A percentile compares a stretch with the other conserved stretches of the same genome.
phyloP scores from a whole-genome alignment of 2,329 filamentous ascomycete genomes.

The Xylaria sp. region DNA sequence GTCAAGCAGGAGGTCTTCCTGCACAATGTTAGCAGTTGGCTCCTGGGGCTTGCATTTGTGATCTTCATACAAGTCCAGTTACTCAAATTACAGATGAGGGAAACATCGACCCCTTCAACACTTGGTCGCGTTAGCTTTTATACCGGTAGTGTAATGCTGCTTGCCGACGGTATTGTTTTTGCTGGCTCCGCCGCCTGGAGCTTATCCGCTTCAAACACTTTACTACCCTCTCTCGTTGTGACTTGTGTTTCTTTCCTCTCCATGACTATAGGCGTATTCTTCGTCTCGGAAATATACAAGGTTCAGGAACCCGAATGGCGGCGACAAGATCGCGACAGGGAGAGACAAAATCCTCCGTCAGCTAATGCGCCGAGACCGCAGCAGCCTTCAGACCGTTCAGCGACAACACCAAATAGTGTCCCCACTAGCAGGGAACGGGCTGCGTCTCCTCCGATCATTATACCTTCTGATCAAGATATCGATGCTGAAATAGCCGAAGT shows the following conservation, averaged over 20 bases:
- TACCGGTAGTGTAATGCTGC: constrained; percentile 69
- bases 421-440: constrained; percentile 39
- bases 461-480: constrained; percentile 72
- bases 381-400: constrained; percentile 35
- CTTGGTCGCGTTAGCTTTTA: constrained; percentile 73
- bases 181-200: constrained; percentile 66
- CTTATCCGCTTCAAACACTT: constrained; percentile 65
- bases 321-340: constrained; percentile 53
- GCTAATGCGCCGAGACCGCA: constrained; percentile 41
- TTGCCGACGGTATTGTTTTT: constrained; percentile 71
- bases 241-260: constrained; percentile 66
- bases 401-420: constrained; percentile 40
- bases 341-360: constrained; percentile 45
- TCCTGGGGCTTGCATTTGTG: constrained; percentile 66
- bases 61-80: constrained; percentile 71
- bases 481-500: constrained; percentile 67
- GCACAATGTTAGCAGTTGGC: constrained; percentile 67
- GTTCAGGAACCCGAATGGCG: constrained; percentile 69
- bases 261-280: constrained; percentile 67
- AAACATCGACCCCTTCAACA: constrained; percentile 74
- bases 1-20: constrained; percentile 71
- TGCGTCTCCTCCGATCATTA: constrained; percentile 62
- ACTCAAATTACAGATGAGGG: constrained; percentile 72
- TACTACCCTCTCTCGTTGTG: constrained; percentile 67
- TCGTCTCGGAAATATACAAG: constrained; percentile 69